Conservation (phyloP, 176 grass and related monocot genomes). For the Musa troglodytarum region DNA sequence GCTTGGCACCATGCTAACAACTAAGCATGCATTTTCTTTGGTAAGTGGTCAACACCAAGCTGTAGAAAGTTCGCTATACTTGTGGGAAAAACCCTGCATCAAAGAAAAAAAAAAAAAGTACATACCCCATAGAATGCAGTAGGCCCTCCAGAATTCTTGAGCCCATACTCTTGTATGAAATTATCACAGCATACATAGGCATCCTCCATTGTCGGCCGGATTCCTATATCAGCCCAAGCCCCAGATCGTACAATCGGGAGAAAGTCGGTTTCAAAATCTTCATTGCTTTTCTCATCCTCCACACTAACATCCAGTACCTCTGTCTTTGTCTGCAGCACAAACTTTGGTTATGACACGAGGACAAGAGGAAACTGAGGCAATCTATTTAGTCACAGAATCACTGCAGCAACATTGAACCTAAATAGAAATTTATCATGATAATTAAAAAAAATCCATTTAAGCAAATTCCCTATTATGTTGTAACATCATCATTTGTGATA, state of each 20-base stretch:
- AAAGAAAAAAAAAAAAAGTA: neutral
- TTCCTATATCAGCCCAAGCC: slow-evolving; percentile 66
- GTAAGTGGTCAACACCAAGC: neutral
- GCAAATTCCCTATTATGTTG: no score
- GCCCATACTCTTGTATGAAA: slow-evolving; percentile 55
- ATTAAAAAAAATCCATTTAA: no score
- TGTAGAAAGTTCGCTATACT: neutral
- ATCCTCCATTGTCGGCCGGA: slow-evolving; percentile 68
- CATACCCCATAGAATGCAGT: slow-evolving; percentile 83
- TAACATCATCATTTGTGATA: no score
- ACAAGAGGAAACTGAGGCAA: neutral
- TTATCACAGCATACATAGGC: slow-evolving; percentile 65
- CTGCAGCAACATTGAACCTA: neutral
- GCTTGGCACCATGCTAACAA: no score
- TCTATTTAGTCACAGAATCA: neutral
- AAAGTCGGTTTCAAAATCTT: slow-evolving; percentile 38
- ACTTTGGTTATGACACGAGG: neutral
- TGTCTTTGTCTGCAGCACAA: slow-evolving; percentile 37
- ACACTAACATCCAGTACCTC: slow-evolving; percentile 18
- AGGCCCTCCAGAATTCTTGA: slow-evolving; percentile 41
- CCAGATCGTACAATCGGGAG: slow-evolving; percentile 60
- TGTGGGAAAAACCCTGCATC: neutral
- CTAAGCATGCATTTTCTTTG: no score
- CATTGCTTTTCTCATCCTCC: slow-evolving; percentile 35
- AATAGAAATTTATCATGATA: neutral